Percentiles rank a stretch among this genome's conserved stretches.
phyloP scores from a whole-genome alignment of 768 basidiomycete genomes.

The Mycena haematopus region DNA sequence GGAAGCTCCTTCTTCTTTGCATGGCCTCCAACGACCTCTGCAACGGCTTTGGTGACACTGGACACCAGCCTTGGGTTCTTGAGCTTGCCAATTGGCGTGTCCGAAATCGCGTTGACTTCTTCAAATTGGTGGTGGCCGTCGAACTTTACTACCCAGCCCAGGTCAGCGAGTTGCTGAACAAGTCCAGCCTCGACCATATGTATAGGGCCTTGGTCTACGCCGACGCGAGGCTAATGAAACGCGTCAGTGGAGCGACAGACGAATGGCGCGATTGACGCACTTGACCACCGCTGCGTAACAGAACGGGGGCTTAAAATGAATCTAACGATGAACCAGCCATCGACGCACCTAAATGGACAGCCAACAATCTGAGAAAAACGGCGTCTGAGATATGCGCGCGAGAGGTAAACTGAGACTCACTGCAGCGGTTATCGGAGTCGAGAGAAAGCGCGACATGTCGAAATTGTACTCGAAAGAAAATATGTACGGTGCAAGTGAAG shows the following conservation, averaged over 20 bases:
- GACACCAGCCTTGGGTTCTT: slow-evolving; percentile 92
- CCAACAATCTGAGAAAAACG: slow-evolving; percentile 74
- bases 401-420: slow-evolving; percentile 52
- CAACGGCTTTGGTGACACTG: slow-evolving; percentile 79
- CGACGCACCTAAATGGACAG: slow-evolving; percentile 90
- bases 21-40: slow-evolving; percentile 77
- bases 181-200: slow-evolving; percentile 89
- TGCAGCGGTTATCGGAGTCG: slow-evolving; percentile 76
- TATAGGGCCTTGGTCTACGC: slow-evolving; percentile 90
- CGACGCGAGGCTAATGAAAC: slow-evolving; percentile 64
- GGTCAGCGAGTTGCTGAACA: slow-evolving; percentile 69
- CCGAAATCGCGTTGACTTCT: slow-evolving; percentile 63
- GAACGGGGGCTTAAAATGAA: slow-evolving; percentile 12
- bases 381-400: background rate
- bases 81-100: slow-evolving; percentile 86
- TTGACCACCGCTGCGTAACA: slow-evolving; percentile 63
- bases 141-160: slow-evolving; percentile 92
- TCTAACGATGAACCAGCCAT: slow-evolving; percentile 4
- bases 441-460: slow-evolving; percentile 53
- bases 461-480: slow-evolving; percentile 2
- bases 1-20: slow-evolving; percentile 82
- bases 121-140: slow-evolving; percentile 92
- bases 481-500: background rate
- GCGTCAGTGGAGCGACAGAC: slow-evolving; percentile 20
- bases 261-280: slow-evolving; percentile 42